Evolutionary conservation across 1,284 basidiomycete genomes (phyloP).

Genomic region (Fomitopsis pinicola): DNA sequence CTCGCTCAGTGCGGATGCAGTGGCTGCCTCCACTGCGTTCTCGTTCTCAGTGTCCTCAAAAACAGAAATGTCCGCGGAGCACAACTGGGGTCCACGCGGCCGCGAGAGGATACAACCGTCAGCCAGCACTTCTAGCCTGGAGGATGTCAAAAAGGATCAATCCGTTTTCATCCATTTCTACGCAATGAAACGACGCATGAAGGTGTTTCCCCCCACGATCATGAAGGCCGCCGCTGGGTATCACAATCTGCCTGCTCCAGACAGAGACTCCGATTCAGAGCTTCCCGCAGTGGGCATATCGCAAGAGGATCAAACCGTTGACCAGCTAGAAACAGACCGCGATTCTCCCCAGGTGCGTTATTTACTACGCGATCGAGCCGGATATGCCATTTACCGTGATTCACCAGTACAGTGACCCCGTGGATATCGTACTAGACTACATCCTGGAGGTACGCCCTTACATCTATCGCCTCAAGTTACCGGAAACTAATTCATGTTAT

Average conservation of each 20-base stretch:
- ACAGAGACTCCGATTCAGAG: background rate
- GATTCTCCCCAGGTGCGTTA: background rate
- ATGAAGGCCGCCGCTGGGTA: background rate
- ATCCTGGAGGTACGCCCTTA: background rate
- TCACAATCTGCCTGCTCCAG: background rate
- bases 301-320: background rate
- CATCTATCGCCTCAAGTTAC: background rate
- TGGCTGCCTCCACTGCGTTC: background rate
- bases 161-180: conserved; percentile 2
- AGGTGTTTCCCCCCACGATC: background rate
- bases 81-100: background rate
- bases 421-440: background rate
- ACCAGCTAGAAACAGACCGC: no score
- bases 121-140: background rate
- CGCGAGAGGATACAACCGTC: background rate
- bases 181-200: background rate
- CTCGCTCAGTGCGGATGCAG: background rate
- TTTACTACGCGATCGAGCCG: background rate
- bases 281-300: no score
- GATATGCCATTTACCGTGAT: no score
- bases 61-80: background rate
- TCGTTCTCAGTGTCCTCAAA: background rate
- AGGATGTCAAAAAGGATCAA: background rate
- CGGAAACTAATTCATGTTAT: background rate
- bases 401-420: background rate